phyloP scores from a whole-genome alignment of 2,329 filamentous ascomycete species.

The Hypoxylon sp. region DNA sequence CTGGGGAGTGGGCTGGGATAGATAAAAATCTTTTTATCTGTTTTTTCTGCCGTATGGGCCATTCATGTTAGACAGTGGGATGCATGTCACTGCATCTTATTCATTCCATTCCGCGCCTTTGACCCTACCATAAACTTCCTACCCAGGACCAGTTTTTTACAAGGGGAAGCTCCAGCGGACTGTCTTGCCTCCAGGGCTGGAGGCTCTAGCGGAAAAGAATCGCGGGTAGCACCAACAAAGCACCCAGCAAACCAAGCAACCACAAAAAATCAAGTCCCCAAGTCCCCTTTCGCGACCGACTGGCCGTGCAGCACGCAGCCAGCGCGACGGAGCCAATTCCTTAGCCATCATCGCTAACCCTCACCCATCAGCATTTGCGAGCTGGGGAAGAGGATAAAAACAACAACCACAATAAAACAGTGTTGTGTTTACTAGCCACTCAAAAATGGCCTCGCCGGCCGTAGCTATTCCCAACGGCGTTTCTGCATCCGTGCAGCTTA shows the following conservation, averaged over 20 bases:
- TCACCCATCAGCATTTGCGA: slow-evolving; percentile 6
- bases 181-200: slow-evolving; percentile 13
- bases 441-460: slow-evolving; percentile 49
- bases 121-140: neutral
- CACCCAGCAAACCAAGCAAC: slow-evolving; percentile 16
- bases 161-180: slow-evolving; percentile 18
- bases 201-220: slow-evolving; percentile 22
- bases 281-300: slow-evolving; percentile 37
- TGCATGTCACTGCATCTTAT: slow-evolving; percentile 9
- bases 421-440: neutral
- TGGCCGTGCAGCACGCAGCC: slow-evolving; percentile 42
- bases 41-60: slow-evolving; percentile 23
- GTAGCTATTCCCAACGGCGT: slow-evolving; percentile 49
- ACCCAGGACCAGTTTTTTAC: slow-evolving; percentile 1
- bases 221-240: slow-evolving; percentile 39
- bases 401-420: slow-evolving; percentile 13
- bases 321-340: slow-evolving; percentile 43
- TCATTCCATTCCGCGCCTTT: slow-evolving; percentile 7
- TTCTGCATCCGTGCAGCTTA: slow-evolving; percentile 41
- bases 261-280: slow-evolving; percentile 32
- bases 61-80: slow-evolving; percentile 10
- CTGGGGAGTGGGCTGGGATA: slow-evolving; percentile 33
- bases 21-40: slow-evolving; percentile 15
- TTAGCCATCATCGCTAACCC: slow-evolving; percentile 29
- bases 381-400: slow-evolving; percentile 7